Percentiles rank a stretch among this genome's conserved stretches.
These are phyloP conservation scores for Saxophila tyrrhenica DNA, from an alignment of 495 filamentous ascomycete genomes.

Conservation along the genomic window DNA sequence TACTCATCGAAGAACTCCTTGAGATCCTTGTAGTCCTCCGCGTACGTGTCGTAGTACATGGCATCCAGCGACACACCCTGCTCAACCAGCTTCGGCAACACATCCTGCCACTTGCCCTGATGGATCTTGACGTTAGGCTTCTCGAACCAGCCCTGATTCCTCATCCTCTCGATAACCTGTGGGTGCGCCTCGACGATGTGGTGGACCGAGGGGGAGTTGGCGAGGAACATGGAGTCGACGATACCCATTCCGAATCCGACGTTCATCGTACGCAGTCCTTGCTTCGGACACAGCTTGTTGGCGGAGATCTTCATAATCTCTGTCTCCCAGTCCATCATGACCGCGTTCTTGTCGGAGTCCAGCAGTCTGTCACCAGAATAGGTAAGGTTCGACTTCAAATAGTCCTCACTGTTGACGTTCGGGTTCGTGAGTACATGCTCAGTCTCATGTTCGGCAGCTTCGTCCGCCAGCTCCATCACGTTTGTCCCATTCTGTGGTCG, in stretches of 20 bases:
- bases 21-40: slow-evolving; percentile 78
- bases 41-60: slow-evolving; percentile 97
- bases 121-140: slow-evolving; percentile 55
- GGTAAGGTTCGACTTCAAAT: slow-evolving; percentile 64
- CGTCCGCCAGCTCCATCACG: neutral
- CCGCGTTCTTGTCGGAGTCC: slow-evolving; percentile 70
- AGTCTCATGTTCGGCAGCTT: neutral
- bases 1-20: slow-evolving; percentile 80
- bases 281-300: slow-evolving; percentile 44
- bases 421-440: slow-evolving; percentile 19
- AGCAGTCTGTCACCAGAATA: slow-evolving; percentile 67
- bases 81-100: slow-evolving; percentile 59
- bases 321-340: slow-evolving; percentile 97
- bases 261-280: slow-evolving; percentile 67
- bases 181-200: slow-evolving; percentile 91
- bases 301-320: slow-evolving; percentile 77
- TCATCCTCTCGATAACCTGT: slow-evolving; percentile 62
- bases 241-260: slow-evolving; percentile 97
- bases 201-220: slow-evolving; percentile 48
- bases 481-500: neutral
- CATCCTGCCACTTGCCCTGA: slow-evolving; percentile 75
- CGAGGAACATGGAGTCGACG: slow-evolving; percentile 72
- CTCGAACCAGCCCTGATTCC: slow-evolving; percentile 48
- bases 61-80: slow-evolving; percentile 67
- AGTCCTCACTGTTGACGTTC: slow-evolving; percentile 45